These are phyloP conservation scores for Camelina neglecta DNA, from an alignment of 345 rosid genomes.

Conservation along the genomic window DNA sequence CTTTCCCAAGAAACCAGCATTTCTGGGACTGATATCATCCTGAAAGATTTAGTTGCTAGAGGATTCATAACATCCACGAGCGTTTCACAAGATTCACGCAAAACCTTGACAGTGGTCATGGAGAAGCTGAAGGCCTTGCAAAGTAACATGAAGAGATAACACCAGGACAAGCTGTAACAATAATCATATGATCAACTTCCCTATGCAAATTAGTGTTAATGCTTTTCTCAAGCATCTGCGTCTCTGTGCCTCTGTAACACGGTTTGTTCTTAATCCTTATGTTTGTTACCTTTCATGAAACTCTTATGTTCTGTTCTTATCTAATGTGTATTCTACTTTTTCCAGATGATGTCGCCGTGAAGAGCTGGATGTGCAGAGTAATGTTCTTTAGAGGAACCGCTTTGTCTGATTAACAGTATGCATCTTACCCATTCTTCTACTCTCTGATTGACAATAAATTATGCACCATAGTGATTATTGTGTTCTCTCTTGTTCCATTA, in stretches of 20 bases:
- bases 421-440: constrained; percentile 7
- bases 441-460: constrained; percentile 19
- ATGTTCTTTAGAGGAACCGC: constrained; percentile 23
- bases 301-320: background rate
- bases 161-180: constrained; percentile 21
- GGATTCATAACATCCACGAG: constrained; percentile 51
- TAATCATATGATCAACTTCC: constrained; percentile 19
- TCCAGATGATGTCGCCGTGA: constrained; percentile 31
- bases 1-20: constrained; percentile 36
- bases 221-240: constrained; percentile 17
- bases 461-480: constrained; percentile 21
- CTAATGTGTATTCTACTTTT: constrained; percentile 5
- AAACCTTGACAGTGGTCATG: constrained; percentile 54
- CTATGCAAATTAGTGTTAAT: background rate
- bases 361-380: constrained; percentile 26
- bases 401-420: constrained; percentile 27
- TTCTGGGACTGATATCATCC: constrained; percentile 50
- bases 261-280: constrained; percentile 18
- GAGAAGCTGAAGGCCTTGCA: constrained; percentile 53
- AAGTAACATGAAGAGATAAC: constrained; percentile 45
- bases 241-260: constrained; percentile 20
- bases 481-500: constrained; percentile 20
- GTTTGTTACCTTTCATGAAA: constrained; percentile 2
- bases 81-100: constrained; percentile 43
- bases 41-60: constrained; percentile 65